Evolutionary conservation across 345 rosid genomes (phyloP).

Genomic region (Salix caprea): DNA sequence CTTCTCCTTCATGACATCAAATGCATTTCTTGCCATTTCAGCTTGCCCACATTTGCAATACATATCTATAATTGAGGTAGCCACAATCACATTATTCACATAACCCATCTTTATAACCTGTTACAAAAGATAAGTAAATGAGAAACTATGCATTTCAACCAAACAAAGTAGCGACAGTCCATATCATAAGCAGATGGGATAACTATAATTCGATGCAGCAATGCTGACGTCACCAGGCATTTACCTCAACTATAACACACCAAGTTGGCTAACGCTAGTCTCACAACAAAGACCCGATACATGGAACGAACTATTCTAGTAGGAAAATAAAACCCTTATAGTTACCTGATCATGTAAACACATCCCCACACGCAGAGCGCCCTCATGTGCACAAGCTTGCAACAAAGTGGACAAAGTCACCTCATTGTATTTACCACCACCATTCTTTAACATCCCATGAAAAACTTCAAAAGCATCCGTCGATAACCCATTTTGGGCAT

Average conservation of each 20-base stretch:
- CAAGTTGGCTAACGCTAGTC: background rate
- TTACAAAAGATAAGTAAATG: conserved; percentile 6
- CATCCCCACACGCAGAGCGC: conserved; percentile 59
- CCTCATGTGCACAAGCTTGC: conserved; percentile 68
- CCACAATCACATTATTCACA: conserved; percentile 57
- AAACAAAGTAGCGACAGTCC: background rate
- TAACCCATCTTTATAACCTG: conserved; percentile 76
- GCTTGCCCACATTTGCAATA: conserved; percentile 84
- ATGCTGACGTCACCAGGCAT: background rate
- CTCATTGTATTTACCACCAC: conserved; percentile 46
- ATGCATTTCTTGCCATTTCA: conserved; percentile 58
- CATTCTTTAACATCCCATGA: conserved; percentile 34
- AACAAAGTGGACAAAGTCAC: conserved; percentile 66
- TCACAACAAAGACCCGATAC: background rate
- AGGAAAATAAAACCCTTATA: background rate
- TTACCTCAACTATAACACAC: background rate
- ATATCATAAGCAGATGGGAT: background rate
- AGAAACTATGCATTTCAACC: background rate
- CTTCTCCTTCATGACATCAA: conserved; percentile 58
- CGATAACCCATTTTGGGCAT: conserved; percentile 68
- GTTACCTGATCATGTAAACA: conserved; percentile 74
- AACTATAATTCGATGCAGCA: background rate
- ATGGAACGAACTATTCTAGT: background rate
- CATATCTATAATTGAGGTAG: conserved; percentile 77
- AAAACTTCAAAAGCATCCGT: conserved; percentile 59